Conservation (phyloP, 345 rosid species). For the Dipteronia sinensis region DNA sequence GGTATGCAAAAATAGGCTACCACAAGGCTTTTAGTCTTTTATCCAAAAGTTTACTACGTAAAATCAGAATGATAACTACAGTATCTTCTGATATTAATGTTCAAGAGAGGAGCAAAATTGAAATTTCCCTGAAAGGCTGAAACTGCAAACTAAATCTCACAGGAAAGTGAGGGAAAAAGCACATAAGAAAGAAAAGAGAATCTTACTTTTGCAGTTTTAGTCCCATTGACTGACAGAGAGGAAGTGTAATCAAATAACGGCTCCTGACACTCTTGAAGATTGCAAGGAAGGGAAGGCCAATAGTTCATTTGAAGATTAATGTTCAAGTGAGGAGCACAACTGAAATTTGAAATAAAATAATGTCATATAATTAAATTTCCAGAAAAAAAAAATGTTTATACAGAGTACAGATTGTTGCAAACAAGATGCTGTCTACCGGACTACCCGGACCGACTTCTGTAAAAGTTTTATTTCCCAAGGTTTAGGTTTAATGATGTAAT, state of each 20-base stretch:
- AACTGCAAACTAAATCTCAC: neutral
- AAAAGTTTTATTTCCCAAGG: neutral
- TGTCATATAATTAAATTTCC: slow-evolving; percentile 9
- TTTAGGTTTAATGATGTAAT: neutral
- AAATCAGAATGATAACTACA: neutral
- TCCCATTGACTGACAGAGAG: slow-evolving; percentile 69
- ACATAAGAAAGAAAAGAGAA: neutral
- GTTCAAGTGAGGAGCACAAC: slow-evolving; percentile 93
- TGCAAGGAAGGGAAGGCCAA: slow-evolving; percentile 93
- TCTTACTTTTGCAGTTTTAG: slow-evolving; percentile 83
- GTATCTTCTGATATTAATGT: neutral
- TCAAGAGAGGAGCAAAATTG: neutral
- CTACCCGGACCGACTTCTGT: neutral
- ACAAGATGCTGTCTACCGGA: neutral
- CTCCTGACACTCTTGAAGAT: slow-evolving; percentile 84
- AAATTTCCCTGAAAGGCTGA: neutral
- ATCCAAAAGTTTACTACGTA: neutral
- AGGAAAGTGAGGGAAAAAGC: neutral
- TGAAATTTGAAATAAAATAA: slow-evolving; percentile 31
- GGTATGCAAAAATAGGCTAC: neutral
- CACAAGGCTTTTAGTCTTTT: too few relatives aligned
- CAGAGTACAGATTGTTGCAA: neutral
- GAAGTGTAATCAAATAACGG: slow-evolving; percentile 81
- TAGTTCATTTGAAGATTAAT: slow-evolving; percentile 98
- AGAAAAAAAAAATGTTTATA: neutral